phyloP scores from a whole-genome alignment of 306 rosid species.

The Sicyos baderoa region DNA sequence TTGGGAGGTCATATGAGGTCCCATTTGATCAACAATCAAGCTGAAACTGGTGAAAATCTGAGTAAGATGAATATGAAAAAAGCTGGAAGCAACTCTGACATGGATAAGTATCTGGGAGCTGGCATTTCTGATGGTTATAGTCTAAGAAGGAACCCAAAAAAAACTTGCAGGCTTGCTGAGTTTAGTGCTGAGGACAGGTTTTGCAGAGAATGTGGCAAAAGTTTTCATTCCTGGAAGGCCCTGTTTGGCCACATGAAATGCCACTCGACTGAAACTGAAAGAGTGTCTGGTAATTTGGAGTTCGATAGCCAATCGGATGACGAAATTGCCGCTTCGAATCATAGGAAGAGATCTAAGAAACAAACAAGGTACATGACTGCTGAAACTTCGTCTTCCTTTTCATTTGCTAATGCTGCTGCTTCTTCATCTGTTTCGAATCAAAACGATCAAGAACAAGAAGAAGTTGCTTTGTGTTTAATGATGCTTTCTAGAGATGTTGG shows the following conservation, averaged over 20 bases:
- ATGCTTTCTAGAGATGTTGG: constrained; percentile 70
- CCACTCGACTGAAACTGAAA: constrained; percentile 55
- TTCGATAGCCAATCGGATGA: constrained; percentile 61
- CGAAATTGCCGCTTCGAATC: constrained; percentile 12
- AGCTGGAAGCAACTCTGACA: too few species aligned
- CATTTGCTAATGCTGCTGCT: too few species aligned
- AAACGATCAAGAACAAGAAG: constrained; percentile 72
- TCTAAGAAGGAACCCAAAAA: constrained; percentile 72
- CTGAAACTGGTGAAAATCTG: too few species aligned
- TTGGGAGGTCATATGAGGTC: too few species aligned
- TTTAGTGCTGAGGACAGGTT: constrained; percentile 38
- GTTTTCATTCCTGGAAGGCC: constrained; percentile 76
- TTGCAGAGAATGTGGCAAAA: constrained; percentile 79
- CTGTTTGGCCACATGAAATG: constrained; percentile 82
- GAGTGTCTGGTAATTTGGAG: constrained; percentile 29
- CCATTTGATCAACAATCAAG: too few species aligned
- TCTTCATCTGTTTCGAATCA: constrained; percentile 57
- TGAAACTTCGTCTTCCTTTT: constrained; percentile 9
- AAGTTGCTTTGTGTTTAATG: constrained; percentile 82
- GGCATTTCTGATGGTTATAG: constrained; percentile 44
- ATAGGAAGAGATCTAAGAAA: constrained; percentile 49
- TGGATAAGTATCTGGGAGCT: constrained; percentile 25
- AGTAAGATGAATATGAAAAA: too few species aligned
- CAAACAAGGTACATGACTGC: constrained; percentile 48
- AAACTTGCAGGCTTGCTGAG: constrained; percentile 50